Evolutionary conservation across 2,329 filamentous ascomycete genomes (phyloP), one percentile per base, ranked within the genome.

Genomic region (Helotiales sp.): DNA sequence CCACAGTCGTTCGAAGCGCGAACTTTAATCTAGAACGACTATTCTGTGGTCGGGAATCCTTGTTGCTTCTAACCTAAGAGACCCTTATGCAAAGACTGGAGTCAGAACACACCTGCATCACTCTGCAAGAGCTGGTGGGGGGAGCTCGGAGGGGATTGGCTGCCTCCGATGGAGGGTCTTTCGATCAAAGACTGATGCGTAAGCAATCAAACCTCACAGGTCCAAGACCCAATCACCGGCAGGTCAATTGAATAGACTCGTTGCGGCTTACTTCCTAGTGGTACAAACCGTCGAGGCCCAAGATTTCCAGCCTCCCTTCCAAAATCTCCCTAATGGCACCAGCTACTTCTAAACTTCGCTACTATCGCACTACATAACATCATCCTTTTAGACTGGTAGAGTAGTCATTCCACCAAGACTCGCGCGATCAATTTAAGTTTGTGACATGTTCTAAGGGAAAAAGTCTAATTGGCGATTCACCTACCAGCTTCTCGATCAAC

Each of bases 361-460:
- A 34, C 46, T n/a, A 10, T 24, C 31, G 19, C 27, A 44, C 40
- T 19, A 24, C 27, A 44, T 44, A n/a, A 44, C 5, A 27, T 12
- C 15, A 40, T 40, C 40, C 22, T 5, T 5, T 1, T 44, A 25
- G 22, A n/a, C 19, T 44, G 40, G 22, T 15, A 44, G n/a, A n/a
- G 40, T 30, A 12, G 17, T 31, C 27, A 48, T 34, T 34, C n/a
- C 40, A 25, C 40, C 12, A 44, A n/a, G 10, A 44, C 10, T 25
- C 40, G 15, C 40, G 24, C 22, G 40, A 12, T 44, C 40, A 44
- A 33, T 61, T 61, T 54, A 49, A 58, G 38, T 58, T 56, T 56
- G 34, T 61, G 49, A 56, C 53, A 54, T 50, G 44, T 52, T 34
- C 53, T 61, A 58, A 55, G 17, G 44, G 40, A 57, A 56, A 52